A percentile compares a stretch with the other conserved stretches of the same genome.
Conservation (phyloP, 139 green algal species). For the Chlorella sorokiniana region DNA sequence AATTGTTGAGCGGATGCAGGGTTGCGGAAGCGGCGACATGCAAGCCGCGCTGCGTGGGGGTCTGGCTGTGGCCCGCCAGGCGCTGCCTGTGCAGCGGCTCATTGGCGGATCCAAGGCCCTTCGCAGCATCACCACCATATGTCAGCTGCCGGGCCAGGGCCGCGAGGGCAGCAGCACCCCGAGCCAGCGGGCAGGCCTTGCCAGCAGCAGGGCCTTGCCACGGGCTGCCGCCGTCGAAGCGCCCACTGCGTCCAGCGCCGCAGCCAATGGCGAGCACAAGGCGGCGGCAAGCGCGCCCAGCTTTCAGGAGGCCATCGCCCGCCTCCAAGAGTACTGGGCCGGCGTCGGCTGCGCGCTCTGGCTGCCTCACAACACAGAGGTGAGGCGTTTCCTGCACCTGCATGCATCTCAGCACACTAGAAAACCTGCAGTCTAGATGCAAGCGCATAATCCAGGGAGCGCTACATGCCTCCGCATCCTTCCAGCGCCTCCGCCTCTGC, state of each 20-base stretch:
- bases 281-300: conserved; percentile 55
- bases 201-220: background rate
- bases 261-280: background rate
- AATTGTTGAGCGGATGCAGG: background rate
- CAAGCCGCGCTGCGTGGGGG: background rate
- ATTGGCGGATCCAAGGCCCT: background rate
- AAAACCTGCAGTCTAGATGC: background rate
- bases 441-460: too few species aligned
- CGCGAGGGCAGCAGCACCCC: too few species aligned
- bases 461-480: background rate
- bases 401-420: too few species aligned
- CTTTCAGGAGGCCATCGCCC: conserved; percentile 93
- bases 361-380: conserved; percentile 97
- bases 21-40: background rate
- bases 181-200: background rate
- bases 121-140: background rate
- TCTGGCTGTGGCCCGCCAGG: background rate
- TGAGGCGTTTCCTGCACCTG: conserved; percentile 1
- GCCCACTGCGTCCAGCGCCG: background rate
- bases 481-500: too few species aligned
- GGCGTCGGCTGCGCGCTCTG: conserved; percentile 84
- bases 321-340: conserved; percentile 92
- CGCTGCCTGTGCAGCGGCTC: background rate
- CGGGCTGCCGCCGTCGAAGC: conserved; percentile 12
- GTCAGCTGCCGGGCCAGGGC: background rate